These are phyloP conservation scores for Cytospora paraplurivora DNA, from an alignment of 2,329 filamentous ascomycete species.

Conservation along the genomic window DNA sequence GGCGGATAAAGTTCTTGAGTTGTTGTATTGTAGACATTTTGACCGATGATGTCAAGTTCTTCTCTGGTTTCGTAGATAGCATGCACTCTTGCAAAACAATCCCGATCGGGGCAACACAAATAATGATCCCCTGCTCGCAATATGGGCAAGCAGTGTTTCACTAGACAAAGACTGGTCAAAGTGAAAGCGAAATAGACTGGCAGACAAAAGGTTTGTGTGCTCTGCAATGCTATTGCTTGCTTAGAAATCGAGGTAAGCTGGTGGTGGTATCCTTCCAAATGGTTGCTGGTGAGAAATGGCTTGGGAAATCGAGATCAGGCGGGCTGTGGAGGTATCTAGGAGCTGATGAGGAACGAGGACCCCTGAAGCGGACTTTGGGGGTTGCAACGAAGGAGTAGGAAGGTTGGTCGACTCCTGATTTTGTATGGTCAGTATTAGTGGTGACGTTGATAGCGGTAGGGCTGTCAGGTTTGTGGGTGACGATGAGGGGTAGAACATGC, in stretches of 20 bases:
- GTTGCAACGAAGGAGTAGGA: conserved; percentile 4
- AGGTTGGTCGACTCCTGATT: conserved; percentile 4
- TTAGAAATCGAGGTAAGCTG: conserved; percentile 12
- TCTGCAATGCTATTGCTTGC: conserved; percentile 11
- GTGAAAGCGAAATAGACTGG: neutral
- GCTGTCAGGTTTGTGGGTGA: neutral
- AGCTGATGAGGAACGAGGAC: neutral
- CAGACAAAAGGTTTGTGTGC: neutral
- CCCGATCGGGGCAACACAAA: conserved; percentile 6
- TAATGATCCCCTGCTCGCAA: conserved; percentile 1
- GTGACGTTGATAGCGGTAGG: conserved; percentile 15
- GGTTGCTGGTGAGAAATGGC: neutral
- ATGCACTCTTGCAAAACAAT: conserved; percentile 10
- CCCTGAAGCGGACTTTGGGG: conserved; percentile 2
- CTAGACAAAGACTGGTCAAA: conserved; percentile 4
- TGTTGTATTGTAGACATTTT: conserved; percentile 81
- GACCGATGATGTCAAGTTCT: conserved; percentile 27
- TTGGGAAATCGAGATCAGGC: conserved; percentile 12
- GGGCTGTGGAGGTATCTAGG: conserved; percentile 1
- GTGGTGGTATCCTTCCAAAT: neutral
- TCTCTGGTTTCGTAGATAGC: neutral
- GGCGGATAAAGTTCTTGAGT: conserved; percentile 96
- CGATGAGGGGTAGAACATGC: neutral
- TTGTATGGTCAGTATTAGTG: conserved; percentile 18
- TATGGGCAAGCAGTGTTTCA: conserved; percentile 1